Base-by-base conservation (phyloP, 2,329 filamentous ascomycete genomes). In the Neonectria magnoliae region DNA sequence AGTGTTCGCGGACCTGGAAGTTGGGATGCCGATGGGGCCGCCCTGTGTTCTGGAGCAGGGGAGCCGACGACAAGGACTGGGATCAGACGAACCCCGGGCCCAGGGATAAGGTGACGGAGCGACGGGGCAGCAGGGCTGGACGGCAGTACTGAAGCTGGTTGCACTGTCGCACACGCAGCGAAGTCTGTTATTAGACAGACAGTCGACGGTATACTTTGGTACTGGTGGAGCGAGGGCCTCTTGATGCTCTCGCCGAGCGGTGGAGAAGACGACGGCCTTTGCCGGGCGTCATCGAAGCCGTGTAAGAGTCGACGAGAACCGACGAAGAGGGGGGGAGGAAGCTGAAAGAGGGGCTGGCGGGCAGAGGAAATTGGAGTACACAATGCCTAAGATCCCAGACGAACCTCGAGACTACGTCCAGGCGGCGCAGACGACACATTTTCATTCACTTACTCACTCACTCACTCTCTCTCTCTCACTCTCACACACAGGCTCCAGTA, bases 1-100 rank as follows among this genome's bases (percentile, higher is more conserved):
- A 67, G 61, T 69, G 68, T 71, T 72, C 69, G 62, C 65, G 64
- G 71, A 62, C 69, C 69, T 66, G 69, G 71, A 73, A 67, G 67
- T 70, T 66, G 62, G 64, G 71, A 71, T 65, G 61, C 60, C 36
- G 58, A 67, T 70, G 66, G 65, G 64, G 64, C 64, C 54, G 64
- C 64, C 54, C 6, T 38, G 14, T 5, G 16, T 6, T 16, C 36
- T 38, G 6, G 31, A 58, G 45, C 68, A 72, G 59, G 69, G 68
- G 55, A 50, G 27, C 11, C 16, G 9, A 20, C 16, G 20, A 38
- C 36, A 38, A 16, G 36, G 50, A 57, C 69, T 67, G 58, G 69
- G 68, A 16, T 48, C 59, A 33, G 58, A 50, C 48, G 51, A 64
- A 73, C 70, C 71, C 70, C 65, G 60, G 70, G 67, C 9, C 64